A percentile compares a stretch with the other conserved stretches of the same genome.
Conservation (phyloP, 73 alveolate genomes). For the Paramecium caudatum region DNA sequence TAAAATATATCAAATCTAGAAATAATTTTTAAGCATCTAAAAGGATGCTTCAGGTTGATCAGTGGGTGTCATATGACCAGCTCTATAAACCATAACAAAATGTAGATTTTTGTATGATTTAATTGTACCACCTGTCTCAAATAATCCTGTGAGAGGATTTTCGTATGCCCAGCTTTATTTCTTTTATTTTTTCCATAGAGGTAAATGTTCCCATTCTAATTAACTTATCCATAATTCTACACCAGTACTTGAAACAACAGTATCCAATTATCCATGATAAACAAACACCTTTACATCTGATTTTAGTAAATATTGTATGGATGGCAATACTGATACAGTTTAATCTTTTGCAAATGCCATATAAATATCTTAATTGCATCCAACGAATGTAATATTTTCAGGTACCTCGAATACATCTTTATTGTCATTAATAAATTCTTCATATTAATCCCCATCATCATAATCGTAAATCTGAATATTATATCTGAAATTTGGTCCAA, state of each 20-base stretch:
- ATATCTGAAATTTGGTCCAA: slow-evolving; percentile 58
- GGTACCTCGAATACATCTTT: neutral
- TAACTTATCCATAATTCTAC: slow-evolving; percentile 3
- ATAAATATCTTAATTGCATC: slow-evolving; percentile 30
- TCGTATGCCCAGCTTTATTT: neutral
- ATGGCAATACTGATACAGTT: neutral
- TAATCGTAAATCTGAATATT: neutral
- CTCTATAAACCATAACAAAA: slow-evolving; percentile 80
- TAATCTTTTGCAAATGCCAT: slow-evolving; percentile 49
- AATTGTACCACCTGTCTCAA: slow-evolving; percentile 28
- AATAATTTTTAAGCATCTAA: slow-evolving; percentile 81
- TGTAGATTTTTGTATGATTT: slow-evolving; percentile 10
- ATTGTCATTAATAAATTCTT: slow-evolving; percentile 11
- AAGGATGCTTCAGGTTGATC: slow-evolving; percentile 90
- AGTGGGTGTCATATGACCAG: slow-evolving; percentile 97
- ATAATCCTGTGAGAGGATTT: neutral
- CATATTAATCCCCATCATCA: slow-evolving; percentile 41
- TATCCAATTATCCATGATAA: slow-evolving; percentile 62
- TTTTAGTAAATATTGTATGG: neutral
- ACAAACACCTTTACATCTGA: slow-evolving; percentile 15
- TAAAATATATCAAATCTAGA: slow-evolving; percentile 77
- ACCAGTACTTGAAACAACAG: slow-evolving; percentile 9
- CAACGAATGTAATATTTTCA: neutral
- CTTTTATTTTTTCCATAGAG: slow-evolving; percentile 30
- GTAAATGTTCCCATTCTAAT: neutral